These are phyloP conservation scores for Fistulinella cinereoalba DNA, from an alignment of 1,284 basidiomycete genomes.

Conservation along the genomic window DNA sequence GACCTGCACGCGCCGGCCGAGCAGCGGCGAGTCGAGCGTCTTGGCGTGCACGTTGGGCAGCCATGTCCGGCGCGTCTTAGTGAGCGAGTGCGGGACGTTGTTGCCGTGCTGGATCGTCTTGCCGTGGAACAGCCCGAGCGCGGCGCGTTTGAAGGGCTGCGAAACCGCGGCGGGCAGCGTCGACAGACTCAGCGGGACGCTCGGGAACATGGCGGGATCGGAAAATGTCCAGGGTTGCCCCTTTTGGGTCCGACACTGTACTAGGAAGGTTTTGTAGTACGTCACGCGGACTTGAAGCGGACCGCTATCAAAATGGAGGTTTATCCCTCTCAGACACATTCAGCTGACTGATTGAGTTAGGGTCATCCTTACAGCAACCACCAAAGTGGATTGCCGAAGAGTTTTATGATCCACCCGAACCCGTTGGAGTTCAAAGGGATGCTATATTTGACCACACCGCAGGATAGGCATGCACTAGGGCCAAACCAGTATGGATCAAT, in stretches of 20 bases:
- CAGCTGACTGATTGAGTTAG: too few species aligned
- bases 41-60: constrained; percentile 83
- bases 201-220: constrained; percentile 27
- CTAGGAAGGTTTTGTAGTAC: too few species aligned
- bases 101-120: constrained; percentile 81
- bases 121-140: constrained; percentile 77
- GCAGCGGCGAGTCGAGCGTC: constrained; percentile 62
- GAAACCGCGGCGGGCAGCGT: constrained; percentile 38
- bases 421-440: too few species aligned
- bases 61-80: constrained; percentile 91
- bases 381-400: too few species aligned
- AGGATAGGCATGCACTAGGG: too few species aligned
- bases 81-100: constrained; percentile 87
- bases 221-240: constrained; percentile 1
- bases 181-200: constrained; percentile 17
- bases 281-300: too few species aligned
- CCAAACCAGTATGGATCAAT: too few species aligned
- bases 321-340: too few species aligned
- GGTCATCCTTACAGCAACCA: too few species aligned
- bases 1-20: constrained; percentile 56
- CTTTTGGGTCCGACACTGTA: constrained; percentile 3
- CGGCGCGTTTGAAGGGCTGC: constrained; percentile 72
- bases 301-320: too few species aligned
- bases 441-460: too few species aligned
- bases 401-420: too few species aligned